Percentiles rank a stretch among this genome's conserved stretches.
phyloP scores from a whole-genome alignment of 176 grass and related monocot species.

The Chrysopogon serrulatus region DNA sequence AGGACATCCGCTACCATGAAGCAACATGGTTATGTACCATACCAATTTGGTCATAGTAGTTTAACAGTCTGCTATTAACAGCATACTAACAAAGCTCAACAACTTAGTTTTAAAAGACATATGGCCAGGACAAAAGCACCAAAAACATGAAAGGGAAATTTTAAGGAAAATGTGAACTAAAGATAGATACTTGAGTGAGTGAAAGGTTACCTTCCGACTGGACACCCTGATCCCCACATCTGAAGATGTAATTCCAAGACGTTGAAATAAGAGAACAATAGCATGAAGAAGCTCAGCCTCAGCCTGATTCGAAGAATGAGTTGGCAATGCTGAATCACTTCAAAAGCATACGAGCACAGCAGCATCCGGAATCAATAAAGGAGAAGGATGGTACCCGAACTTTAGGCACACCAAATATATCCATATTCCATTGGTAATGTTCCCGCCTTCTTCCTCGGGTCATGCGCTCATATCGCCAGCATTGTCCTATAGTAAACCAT shows the following conservation, averaged over 20 bases:
- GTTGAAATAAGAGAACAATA: constrained; percentile 76
- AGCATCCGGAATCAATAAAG: neutral
- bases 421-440: constrained; percentile 99
- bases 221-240: constrained; percentile 83
- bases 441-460: constrained; percentile 83
- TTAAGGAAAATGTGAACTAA: neutral
- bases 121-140: neutral
- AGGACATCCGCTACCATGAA: neutral
- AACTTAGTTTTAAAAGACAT: neutral
- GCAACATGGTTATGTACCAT: neutral
- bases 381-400: constrained; percentile 35
- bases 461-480: constrained; percentile 94
- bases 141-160: neutral
- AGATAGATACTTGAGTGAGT: neutral
- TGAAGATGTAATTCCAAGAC: constrained; percentile 66
- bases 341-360: neutral
- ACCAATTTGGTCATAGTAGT: neutral
- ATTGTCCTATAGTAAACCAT: constrained; percentile 98
- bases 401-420: constrained; percentile 84
- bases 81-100: neutral
- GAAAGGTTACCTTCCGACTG: constrained; percentile 63
- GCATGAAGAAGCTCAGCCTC: constrained; percentile 88
- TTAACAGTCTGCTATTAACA: neutral
- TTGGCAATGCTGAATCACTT: neutral
- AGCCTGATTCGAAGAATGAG: constrained; percentile 21